Evolutionary conservation across 2,329 filamentous ascomycete genomes (phyloP), one percentile per base, ranked within the genome.

Genomic region (Zymoseptoria tritici): DNA sequence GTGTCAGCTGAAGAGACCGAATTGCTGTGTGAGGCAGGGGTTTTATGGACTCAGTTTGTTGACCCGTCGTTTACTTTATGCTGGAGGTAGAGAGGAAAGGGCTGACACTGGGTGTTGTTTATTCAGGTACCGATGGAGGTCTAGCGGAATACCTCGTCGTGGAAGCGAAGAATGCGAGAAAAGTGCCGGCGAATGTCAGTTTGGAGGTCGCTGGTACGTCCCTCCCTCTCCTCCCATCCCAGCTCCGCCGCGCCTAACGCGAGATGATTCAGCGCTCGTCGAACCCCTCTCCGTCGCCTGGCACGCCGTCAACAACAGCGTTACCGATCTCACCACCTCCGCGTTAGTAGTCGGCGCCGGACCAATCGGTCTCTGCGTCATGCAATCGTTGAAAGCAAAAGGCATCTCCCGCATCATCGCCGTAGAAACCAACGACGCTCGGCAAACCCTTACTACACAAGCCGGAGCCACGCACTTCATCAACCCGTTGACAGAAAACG

Each of bases 71-170:
- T 24, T 24, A 24, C 22, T n/a, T n/a, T n/a, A n/a, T n/a, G n/a
- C n/a, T n/a, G n/a, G n/a, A n/a, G n/a, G n/a, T n/a, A n/a, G n/a
- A n/a, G n/a, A n/a, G n/a, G n/a, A n/a, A n/a, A n/a, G n/a, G n/a
- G 36, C 50, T 52, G 22, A 52, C 50, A n/a, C n/a, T n/a, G n/a
- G n/a, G n/a, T n/a, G 7, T 52, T 2, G n/a, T 16, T 11, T 6
- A 46, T 1, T 4, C 24, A 54, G 24, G 4, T 3, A 52, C 50
- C 7, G 50, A 52, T 52, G 50, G 76, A 74, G 0, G 73, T 69
- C 13, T 69, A 49, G 31, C 71, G 64, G 22, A 79, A 70, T 0
- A 67, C 66, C 4, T 68, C 20, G 55, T 57, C 13, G 58, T 60
- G 19, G 55, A 60, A 26, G 54, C 58, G 9, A 21, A 29, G 46